Evolutionary conservation across 495 filamentous ascomycete species (phyloP), one percentile per base, ranked within the genome.

Genomic region (Aspergillus diversus): DNA sequence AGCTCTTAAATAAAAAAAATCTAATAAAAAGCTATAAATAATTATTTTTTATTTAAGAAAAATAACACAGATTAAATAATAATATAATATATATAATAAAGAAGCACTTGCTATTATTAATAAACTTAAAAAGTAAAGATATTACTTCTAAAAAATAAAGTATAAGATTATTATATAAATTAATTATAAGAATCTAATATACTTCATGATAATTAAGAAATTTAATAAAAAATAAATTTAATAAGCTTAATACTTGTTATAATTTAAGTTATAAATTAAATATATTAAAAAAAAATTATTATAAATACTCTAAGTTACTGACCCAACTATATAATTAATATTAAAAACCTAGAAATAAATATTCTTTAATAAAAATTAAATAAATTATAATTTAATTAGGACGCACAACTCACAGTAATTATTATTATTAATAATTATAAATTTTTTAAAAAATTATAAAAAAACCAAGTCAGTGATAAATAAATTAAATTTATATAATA

Each of bases 351-450:
- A 35, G 32, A 31, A 31, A 31, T 35, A 37, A 55, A n/a, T 55
- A 35, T 55, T 34, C 13, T 55, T 9, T 55, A 35, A 55, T 31
- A 55, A 9, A 13, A 55, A 37, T 11, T 35, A 1, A n/a, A 37
- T 55, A 49, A n/a, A 49, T 49, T n/a, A 35, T 55, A 55, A 17
- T 55, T 35, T 55, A 55, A 35, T 37, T 35, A 55, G 4, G n/a
- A 34, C n/a, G 13, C 5, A 5, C 35, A 31, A 13, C 33, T 31
- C 32, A 31, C 21, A 27, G 15, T 31, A 53, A 3, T 53, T 31
- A 15, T 53, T 53, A 7, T 31, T 7, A 31, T 53, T 53, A 27
- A 21, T 13, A 11, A 43, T 43, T 27, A 16, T 11, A 7, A 54
- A 7, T 56, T 37, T 16, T 9, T 56, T 39, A 37, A 56, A 39